These are phyloP conservation scores for Nymphaea colorata DNA, from an alignment of 164 flowering plant genomes.

Conservation along the genomic window DNA sequence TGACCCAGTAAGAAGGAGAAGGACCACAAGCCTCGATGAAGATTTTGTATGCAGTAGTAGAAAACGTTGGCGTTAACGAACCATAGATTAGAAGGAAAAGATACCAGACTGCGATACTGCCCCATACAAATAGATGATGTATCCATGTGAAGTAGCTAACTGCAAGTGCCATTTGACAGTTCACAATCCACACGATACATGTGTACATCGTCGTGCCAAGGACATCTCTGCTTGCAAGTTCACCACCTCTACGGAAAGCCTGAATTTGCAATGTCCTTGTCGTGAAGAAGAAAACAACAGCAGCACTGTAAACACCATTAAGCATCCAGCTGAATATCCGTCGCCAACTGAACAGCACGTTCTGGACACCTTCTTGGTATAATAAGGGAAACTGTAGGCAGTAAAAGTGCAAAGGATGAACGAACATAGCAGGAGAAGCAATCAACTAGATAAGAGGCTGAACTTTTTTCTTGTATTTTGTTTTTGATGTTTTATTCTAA, in stretches of 20 bases:
- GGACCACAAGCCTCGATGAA: constrained; percentile 79
- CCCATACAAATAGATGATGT: constrained; percentile 84
- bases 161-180: constrained; percentile 80
- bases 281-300: constrained; percentile 72
- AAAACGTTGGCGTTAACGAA: constrained; percentile 35
- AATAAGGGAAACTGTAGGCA: constrained; percentile 62
- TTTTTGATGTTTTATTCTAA: too few relatives aligned
- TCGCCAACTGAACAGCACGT: constrained; percentile 81
- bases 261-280: constrained; percentile 35
- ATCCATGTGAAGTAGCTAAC: constrained; percentile 78
- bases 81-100: constrained; percentile 70
- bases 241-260: constrained; percentile 58
- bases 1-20: constrained; percentile 59
- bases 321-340: constrained; percentile 80
- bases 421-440: too few relatives aligned
- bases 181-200: constrained; percentile 85
- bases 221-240: constrained; percentile 45
- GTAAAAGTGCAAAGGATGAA: too few relatives aligned
- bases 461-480: too few relatives aligned
- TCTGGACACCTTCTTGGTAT: constrained; percentile 93
- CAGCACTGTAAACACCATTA: constrained; percentile 51
- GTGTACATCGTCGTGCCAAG: constrained; percentile 81
- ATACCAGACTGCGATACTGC: constrained; percentile 65
- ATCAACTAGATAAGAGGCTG: too few relatives aligned
- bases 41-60: constrained; percentile 57